These are phyloP conservation scores for Xylogone sp. DNA, from an alignment of 2,329 filamentous ascomycete genomes.

Conservation along the genomic window DNA sequence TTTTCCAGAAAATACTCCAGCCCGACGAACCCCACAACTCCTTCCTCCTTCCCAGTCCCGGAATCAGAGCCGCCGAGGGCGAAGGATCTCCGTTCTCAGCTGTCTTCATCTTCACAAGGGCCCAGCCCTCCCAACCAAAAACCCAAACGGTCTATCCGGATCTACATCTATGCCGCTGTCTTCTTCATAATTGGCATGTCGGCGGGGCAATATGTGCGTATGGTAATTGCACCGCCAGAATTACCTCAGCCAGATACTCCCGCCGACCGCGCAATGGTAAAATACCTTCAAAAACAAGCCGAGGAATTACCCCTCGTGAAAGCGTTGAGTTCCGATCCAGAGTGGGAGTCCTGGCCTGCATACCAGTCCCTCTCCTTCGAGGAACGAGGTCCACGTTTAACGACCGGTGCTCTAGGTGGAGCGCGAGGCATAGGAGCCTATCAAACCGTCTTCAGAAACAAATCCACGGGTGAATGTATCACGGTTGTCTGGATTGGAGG, in stretches of 20 bases:
- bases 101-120: slow-evolving; percentile 9
- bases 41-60: not conserved
- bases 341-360: slow-evolving; percentile 38
- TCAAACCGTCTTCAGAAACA: slow-evolving; percentile 64
- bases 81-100: slow-evolving; percentile 22
- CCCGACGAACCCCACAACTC: not conserved
- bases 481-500: slow-evolving; percentile 66
- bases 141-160: slow-evolving; percentile 22
- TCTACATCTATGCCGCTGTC: slow-evolving; percentile 27
- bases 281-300: slow-evolving; percentile 38
- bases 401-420: slow-evolving; percentile 39
- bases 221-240: slow-evolving; percentile 40
- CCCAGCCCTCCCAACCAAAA: slow-evolving; percentile 10
- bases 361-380: slow-evolving; percentile 27
- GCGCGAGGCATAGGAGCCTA: slow-evolving; percentile 39
- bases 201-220: slow-evolving; percentile 33
- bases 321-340: slow-evolving; percentile 39
- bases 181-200: slow-evolving; percentile 39
- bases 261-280: slow-evolving; percentile 38
- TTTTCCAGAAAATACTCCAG: not conserved
- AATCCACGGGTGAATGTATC: slow-evolving; percentile 51
- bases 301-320: slow-evolving; percentile 44
- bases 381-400: slow-evolving; percentile 29
- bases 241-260: slow-evolving; percentile 35
- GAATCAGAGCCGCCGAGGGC: slow-evolving; percentile 4